A percentile compares a stretch with the other conserved stretches of the same genome.
phyloP scores from a whole-genome alignment of 192 early-diverging fungal genomes.

The Linnemannia schmuckeri region DNA sequence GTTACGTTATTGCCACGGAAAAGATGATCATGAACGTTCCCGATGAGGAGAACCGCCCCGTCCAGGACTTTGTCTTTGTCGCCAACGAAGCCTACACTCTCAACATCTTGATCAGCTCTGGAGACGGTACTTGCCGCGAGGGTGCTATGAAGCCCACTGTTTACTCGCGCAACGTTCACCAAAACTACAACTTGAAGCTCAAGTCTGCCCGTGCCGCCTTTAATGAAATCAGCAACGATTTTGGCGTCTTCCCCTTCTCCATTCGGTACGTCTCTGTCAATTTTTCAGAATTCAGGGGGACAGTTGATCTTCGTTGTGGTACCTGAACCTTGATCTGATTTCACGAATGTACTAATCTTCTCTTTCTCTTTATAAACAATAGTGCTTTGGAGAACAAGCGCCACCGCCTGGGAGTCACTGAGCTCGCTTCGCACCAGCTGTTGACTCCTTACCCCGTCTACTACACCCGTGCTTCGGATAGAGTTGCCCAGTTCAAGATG shows the following conservation, averaged over 20 bases:
- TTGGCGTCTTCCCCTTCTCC: conserved; percentile 84
- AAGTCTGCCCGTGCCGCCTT: conserved; percentile 73
- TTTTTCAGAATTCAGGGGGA: neutral
- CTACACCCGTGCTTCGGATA: conserved; percentile 62
- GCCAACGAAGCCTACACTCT: conserved; percentile 80
- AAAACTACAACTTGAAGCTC: conserved; percentile 79
- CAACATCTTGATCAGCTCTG: conserved; percentile 77
- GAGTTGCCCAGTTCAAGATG: conserved; percentile 81
- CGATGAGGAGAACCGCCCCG: conserved; percentile 67
- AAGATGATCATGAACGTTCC: conserved; percentile 71
- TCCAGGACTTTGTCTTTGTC: conserved; percentile 76
- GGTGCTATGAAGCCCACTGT: conserved; percentile 70
- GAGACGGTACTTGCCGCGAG: conserved; percentile 66
- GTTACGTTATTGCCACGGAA: conserved; percentile 76
- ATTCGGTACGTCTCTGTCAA: conserved; percentile 58
- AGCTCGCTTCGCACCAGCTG: conserved; percentile 73
- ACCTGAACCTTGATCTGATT: neutral
- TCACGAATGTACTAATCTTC: neutral
- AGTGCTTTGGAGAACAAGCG: conserved; percentile 58
- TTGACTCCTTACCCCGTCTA: conserved; percentile 75
- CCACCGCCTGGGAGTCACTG: conserved; percentile 76
- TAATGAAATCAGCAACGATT: conserved; percentile 69
- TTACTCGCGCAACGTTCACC: conserved; percentile 80
- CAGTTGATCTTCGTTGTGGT: neutral
- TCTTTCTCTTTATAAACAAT: neutral